Conservation (phyloP, 129 eudicot species). For the Centrapalus pauciflorus region DNA sequence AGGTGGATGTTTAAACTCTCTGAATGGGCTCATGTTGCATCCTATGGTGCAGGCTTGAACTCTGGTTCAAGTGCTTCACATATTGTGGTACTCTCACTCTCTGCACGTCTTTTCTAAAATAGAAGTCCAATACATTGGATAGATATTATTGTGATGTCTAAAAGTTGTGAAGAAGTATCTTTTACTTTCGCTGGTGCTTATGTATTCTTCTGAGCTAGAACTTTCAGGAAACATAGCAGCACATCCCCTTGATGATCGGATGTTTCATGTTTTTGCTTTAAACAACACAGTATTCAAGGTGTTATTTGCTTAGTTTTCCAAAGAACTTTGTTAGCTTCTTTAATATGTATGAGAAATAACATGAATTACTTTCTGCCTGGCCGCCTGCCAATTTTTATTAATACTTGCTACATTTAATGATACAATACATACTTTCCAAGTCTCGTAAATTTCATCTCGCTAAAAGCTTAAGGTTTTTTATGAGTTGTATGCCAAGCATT, state of each 20-base stretch:
- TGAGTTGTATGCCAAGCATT: background rate
- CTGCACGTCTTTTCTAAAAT: background rate
- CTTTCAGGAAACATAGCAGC: background rate
- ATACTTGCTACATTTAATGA: background rate
- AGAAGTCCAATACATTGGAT: background rate
- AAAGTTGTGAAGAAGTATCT: background rate
- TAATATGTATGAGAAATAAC: background rate
- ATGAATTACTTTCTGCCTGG: background rate
- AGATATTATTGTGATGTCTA: background rate
- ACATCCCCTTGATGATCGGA: background rate
- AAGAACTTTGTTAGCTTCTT: background rate
- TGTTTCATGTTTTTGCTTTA: background rate
- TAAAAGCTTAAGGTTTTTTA: background rate
- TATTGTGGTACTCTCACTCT: slow-evolving; percentile 62
- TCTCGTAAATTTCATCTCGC: background rate
- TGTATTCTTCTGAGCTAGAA: background rate
- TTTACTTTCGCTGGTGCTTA: background rate
- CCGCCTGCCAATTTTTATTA: background rate
- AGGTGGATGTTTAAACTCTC: slow-evolving; percentile 98
- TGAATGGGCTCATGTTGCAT: slow-evolving; percentile 95
- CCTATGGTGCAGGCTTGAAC: slow-evolving; percentile 78
- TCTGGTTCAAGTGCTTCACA: slow-evolving; percentile 85
- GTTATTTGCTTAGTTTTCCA: background rate
- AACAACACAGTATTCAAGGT: background rate
- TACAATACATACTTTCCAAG: background rate